Evolutionary conservation across 129 eudicot genomes (phyloP), one percentile per base, ranked within the genome.

Genomic region (Flaveria robusta): DNA sequence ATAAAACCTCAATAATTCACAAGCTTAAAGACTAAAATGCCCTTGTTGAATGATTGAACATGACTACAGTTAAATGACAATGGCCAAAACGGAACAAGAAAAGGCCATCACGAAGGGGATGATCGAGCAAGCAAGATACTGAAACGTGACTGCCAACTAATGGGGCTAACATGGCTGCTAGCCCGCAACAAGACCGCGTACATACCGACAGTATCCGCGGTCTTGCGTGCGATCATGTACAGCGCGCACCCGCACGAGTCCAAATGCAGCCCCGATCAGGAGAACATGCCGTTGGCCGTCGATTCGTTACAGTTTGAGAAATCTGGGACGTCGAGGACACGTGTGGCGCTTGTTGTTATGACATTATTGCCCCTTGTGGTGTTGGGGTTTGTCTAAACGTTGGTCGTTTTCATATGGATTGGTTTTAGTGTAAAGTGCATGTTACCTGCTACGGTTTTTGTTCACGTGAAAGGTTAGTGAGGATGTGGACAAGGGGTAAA

Each of bases 241-340:
- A 91, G 96, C 75, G 86, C 99, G 60, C 99, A 94, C 86, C 96
- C 96, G 22, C 96, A 86, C 73, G 90, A 87, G 81, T 79, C 86
- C 70, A 91, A 59, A 23, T 94, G 99, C 77, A 91, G 97, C 82
- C 99, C 97, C 7, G 99, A 94, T 79, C 99, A 94, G 64, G 97
- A 94, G 75, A 94, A 91, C 96, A 94, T 94, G 99, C 99, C 99
- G 37, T 81, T 94, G 23, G 99, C 99, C 78, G 99, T 94, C 11
- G 96, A 94, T 42, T 94, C 99, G 0, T 88, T 94, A 18, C 97
- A 91, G 85, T 91, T 94, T 23, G 93, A 84, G 2, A 86, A 86
- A 77, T 80, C 89, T 19, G 78, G 74, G 16, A 73, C 97, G 22
- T 75, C 87, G n/a, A 49, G 81, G 1, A 65, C 77, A 64, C 79